These are phyloP conservation scores for Fomitopsis betulina DNA, from an alignment of 1,284 basidiomycete species.

Conservation along the genomic window DNA sequence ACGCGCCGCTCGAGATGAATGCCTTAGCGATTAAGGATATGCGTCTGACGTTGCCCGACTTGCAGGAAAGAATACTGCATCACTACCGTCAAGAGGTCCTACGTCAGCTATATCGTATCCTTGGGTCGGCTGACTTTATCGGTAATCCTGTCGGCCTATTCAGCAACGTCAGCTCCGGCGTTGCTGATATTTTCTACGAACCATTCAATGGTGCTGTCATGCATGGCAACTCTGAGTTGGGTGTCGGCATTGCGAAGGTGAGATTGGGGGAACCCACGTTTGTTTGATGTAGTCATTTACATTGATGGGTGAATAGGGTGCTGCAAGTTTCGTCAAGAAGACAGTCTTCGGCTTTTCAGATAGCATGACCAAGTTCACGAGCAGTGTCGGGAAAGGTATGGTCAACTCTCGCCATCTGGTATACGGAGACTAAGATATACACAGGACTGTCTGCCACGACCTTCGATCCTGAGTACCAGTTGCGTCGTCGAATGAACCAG, in stretches of 20 bases:
- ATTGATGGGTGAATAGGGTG: constrained; percentile 53
- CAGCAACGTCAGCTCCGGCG: constrained; percentile 98
- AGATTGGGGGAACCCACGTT: constrained; percentile 10
- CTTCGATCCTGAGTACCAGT: constrained; percentile 95
- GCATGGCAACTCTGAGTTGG: constrained; percentile 95
- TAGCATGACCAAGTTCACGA: constrained; percentile 95
- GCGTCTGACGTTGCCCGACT: constrained; percentile 80
- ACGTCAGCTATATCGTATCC: constrained; percentile 91
- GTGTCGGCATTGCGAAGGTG: constrained; percentile 95
- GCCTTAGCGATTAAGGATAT: constrained; percentile 95
- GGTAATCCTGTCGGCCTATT: constrained; percentile 94
- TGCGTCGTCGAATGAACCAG: constrained; percentile 82
- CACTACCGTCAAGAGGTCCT: constrained; percentile 96
- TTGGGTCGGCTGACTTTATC: constrained; percentile 96
- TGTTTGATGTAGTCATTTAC: neutral
- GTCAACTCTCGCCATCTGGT: neutral
- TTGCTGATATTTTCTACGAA: constrained; percentile 98
- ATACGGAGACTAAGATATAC: neutral
- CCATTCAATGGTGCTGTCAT: constrained; percentile 97
- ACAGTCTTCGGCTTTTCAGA: constrained; percentile 97
- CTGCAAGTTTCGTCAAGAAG: constrained; percentile 98
- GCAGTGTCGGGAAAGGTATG: constrained; percentile 92
- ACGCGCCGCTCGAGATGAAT: constrained; percentile 94
- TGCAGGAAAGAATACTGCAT: constrained; percentile 83
- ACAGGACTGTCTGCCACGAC: constrained; percentile 92